Evolutionary conservation across 768 basidiomycete genomes (phyloP), one percentile per base, ranked within the genome.

Genomic region (Pisolithus albus): DNA sequence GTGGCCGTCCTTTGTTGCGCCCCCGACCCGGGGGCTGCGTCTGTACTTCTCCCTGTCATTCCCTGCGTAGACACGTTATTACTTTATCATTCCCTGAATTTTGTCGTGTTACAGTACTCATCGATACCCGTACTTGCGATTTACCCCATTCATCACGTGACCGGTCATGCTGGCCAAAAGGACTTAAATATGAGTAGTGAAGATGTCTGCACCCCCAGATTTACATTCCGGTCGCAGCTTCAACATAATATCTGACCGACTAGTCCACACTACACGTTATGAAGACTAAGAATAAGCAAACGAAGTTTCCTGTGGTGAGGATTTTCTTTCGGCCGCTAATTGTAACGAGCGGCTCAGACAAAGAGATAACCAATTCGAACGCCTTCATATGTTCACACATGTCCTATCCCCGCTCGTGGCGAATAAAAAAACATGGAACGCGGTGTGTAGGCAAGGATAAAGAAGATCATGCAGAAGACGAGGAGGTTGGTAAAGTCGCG

Each of bases 381-480:
- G 13, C 30, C 30, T 32, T 10, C 43, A 28, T n/a, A 15, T 44
- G 11, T 26, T 7, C 43, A 9, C 15, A 15, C 6, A 45, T 45
- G 43, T 24, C 3, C 42, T 24, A 64, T 39, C 16, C 24, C n/a
- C 30, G 26, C 34, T 19, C 36, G 39, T 32, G 8, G 5, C 32
- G 24, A 28, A 36, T 19, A 34, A 13, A 28, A 34, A 13, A 28
- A 44, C 34, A 8, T 47, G 51, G 37, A 39, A 51, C 24, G 32
- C 10, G 23, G 9, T 43, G 5, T 43, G 21, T 32, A 95, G 93
- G 94, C 95, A 4, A 86, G 95, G 42, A 98, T 98, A 74, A 98
- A 97, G 79, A 90, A 92, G 74, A 96, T 97, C 51, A 98, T 98
- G 91, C 95, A 98, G 74, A 92, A 66, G 95, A 98, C 64, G 95